A percentile compares a stretch with the other conserved stretches of the same genome.
These are phyloP conservation scores for Pleurotus citrinopileatus DNA, from an alignment of 768 basidiomycete genomes.

Conservation along the genomic window DNA sequence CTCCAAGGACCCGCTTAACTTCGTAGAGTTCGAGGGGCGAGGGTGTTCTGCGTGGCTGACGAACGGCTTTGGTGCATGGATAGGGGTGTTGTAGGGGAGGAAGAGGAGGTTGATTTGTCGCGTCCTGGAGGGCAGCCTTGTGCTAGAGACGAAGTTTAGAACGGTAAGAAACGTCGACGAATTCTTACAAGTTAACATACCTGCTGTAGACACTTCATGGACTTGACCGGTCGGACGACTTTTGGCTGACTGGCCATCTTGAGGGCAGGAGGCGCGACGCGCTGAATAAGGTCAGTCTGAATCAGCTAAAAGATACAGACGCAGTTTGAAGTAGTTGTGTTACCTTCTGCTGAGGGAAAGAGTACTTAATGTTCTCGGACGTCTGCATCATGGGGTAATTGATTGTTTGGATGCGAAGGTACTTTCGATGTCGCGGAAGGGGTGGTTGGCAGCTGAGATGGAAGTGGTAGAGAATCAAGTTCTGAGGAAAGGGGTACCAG, in stretches of 20 bases:
- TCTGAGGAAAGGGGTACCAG: not conserved
- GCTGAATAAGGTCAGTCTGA: too few relatives aligned
- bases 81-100: not conserved
- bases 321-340: too few relatives aligned
- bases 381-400: not conserved
- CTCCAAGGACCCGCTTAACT: slow-evolving; percentile 5
- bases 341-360: not conserved
- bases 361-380: not conserved
- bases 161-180: not conserved
- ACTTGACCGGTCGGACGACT: not conserved
- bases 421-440: not conserved
- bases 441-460: not conserved
- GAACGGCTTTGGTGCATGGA: not conserved
- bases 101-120: not conserved
- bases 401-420: not conserved
- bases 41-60: not conserved
- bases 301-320: too few relatives aligned
- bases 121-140: not conserved
- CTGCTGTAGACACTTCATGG: not conserved
- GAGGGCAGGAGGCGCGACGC: too few relatives aligned
- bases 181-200: not conserved
- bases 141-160: not conserved
- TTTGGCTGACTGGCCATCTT: too few relatives aligned
- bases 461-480: not conserved
- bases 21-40: slow-evolving; percentile 12